These are phyloP conservation scores for Sporothrix pseudoabietina DNA, from an alignment of 2,329 filamentous ascomycete genomes.

Conservation along the genomic window DNA sequence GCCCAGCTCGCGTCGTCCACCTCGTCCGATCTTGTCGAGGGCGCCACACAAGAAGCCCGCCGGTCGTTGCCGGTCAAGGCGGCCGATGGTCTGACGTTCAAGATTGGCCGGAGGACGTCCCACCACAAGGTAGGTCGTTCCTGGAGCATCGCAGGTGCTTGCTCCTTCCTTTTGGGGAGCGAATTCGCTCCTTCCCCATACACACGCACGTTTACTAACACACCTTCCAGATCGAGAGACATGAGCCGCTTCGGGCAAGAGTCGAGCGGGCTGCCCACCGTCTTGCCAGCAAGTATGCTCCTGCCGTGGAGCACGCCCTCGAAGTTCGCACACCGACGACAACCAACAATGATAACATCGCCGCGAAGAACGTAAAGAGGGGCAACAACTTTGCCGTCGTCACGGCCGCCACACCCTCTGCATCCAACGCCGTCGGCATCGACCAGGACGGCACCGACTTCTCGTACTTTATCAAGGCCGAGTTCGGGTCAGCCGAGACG, in stretches of 20 bases:
- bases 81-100: slow-evolving; percentile 17
- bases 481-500: slow-evolving; percentile 58
- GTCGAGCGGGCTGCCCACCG: slow-evolving; percentile 46
- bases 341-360: slow-evolving; percentile 19
- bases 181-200: neutral
- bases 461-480: slow-evolving; percentile 63
- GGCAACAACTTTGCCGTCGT: slow-evolving; percentile 53
- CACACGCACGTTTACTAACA: neutral
- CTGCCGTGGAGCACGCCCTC: slow-evolving; percentile 31
- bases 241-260: slow-evolving; percentile 41
- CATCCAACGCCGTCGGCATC: slow-evolving; percentile 56
- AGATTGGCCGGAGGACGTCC: slow-evolving; percentile 25
- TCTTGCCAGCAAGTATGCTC: slow-evolving; percentile 47
- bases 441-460: slow-evolving; percentile 67
- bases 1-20: slow-evolving; percentile 23
- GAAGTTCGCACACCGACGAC: slow-evolving; percentile 26
- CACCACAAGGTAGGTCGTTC: slow-evolving; percentile 7
- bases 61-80: slow-evolving; percentile 24
- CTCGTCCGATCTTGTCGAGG: neutral
- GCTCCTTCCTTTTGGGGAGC: neutral
- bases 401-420: slow-evolving; percentile 49
- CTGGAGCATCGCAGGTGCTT: neutral
- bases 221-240: slow-evolving; percentile 16
- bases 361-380: slow-evolving; percentile 41
- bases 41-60: slow-evolving; percentile 16